A percentile compares a stretch with the other conserved stretches of the same genome.
Evolutionary conservation across 768 basidiomycete species (phyloP).

Genomic region (Pleurotus djamor): DNA sequence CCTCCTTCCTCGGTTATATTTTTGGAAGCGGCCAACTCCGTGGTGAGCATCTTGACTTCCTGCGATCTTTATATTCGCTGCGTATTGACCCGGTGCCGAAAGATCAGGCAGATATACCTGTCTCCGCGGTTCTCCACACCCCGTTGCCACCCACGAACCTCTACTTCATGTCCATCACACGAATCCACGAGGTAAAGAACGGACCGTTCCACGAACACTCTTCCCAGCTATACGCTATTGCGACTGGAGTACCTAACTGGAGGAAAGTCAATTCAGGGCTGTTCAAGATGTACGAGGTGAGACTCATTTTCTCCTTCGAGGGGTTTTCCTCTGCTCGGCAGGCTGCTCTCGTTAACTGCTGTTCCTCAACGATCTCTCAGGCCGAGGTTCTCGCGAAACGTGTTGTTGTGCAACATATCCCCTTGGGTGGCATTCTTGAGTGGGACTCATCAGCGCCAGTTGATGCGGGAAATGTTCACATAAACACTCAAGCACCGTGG

Average conservation of each 20-base stretch:
- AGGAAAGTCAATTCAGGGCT: conserved; percentile 86
- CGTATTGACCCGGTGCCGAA: conserved; percentile 6
- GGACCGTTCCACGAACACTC: conserved; percentile 95
- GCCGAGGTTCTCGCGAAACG: conserved; percentile 92
- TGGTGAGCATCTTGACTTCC: conserved; percentile 38
- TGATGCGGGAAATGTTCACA: conserved; percentile 5
- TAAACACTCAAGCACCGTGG: conserved; percentile 6
- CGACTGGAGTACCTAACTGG: conserved; percentile 88
- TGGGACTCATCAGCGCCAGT: conserved; percentile 40
- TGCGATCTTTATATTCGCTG: conserved; percentile 2
- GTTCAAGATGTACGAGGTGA: conserved; percentile 93
- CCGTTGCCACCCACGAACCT: conserved; percentile 68
- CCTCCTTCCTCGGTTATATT: conserved; percentile 83
- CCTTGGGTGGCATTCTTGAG: conserved; percentile 77
- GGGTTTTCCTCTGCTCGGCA: not conserved
- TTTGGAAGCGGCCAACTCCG: conserved; percentile 90
- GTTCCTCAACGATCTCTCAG: conserved; percentile 27
- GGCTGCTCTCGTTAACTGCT: not conserved
- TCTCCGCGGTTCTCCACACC: conserved; percentile 57
- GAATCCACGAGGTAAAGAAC: conserved; percentile 77
- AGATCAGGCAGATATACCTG: conserved; percentile 68
- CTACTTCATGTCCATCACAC: conserved; percentile 75
- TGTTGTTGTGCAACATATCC: conserved; percentile 95
- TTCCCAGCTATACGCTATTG: conserved; percentile 85
- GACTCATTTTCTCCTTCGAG: conserved; percentile 15